Evolutionary conservation across 371 early-diverging fungal species (phyloP).

Genomic region (Syncephalastrum contaminatum): DNA sequence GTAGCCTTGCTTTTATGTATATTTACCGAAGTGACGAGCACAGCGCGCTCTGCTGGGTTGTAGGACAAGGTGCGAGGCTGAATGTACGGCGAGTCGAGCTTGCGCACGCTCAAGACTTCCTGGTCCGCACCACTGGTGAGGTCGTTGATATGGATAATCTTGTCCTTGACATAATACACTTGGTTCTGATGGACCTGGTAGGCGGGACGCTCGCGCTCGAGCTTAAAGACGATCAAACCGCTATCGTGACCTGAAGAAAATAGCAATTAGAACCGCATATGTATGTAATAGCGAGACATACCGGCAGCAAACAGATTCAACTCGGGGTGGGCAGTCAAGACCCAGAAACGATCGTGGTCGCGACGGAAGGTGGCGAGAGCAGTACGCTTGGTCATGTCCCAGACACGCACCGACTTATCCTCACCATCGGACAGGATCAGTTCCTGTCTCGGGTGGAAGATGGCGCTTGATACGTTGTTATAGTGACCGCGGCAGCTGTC

Average conservation of each 20-base stretch:
- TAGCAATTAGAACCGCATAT: slow-evolving; percentile 12
- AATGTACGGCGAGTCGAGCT: slow-evolving; percentile 63
- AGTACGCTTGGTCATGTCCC: slow-evolving; percentile 95
- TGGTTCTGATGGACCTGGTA: slow-evolving; percentile 76
- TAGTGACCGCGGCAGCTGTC: slow-evolving; percentile 98
- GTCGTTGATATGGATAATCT: slow-evolving; percentile 80
- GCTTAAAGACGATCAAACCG: slow-evolving; percentile 96
- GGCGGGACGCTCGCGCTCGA: slow-evolving; percentile 95
- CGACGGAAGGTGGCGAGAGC: slow-evolving; percentile 91
- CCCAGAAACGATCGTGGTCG: slow-evolving; percentile 98
- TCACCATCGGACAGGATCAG: slow-evolving; percentile 71
- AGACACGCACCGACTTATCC: slow-evolving; percentile 96
- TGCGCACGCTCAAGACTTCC: slow-evolving; percentile 75
- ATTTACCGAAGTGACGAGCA: slow-evolving; percentile 74
- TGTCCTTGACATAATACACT: slow-evolving; percentile 85
- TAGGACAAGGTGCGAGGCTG: slow-evolving; percentile 82
- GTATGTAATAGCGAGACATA: slow-evolving; percentile 7
- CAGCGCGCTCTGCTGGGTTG: slow-evolving; percentile 91
- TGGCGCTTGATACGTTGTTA: slow-evolving; percentile 92
- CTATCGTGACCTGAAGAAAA: slow-evolving; percentile 85
- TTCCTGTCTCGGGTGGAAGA: slow-evolving; percentile 94
- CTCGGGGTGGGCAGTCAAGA: slow-evolving; percentile 91
- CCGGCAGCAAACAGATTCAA: slow-evolving; percentile 96
- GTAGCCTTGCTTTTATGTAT: too few relatives aligned
- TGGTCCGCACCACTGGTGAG: slow-evolving; percentile 73